Evolutionary conservation across 1,284 basidiomycete species (phyloP), one percentile per base, ranked within the genome.

Genomic region (Fomitopsis palustris): DNA sequence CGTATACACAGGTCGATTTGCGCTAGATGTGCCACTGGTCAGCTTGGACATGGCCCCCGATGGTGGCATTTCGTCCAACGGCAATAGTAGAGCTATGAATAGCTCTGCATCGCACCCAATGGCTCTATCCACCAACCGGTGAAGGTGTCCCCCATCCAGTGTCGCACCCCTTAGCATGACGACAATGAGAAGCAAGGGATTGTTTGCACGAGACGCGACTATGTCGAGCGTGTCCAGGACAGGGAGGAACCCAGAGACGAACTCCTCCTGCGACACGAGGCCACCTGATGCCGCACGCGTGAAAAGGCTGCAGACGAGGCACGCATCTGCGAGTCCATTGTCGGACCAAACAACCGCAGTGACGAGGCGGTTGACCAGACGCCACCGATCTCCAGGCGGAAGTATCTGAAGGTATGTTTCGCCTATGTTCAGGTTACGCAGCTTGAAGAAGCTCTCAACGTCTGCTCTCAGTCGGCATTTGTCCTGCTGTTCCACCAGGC

Each of bases 121-220:
- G 35, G 35, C 35, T 37, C 16, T 37, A 37, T 14, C 10, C 35
- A 37, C 35, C 35, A 37, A 14, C 35, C 12, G 12, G 35, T 14
- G 35, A 14, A 37, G 78, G 56, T 77, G 77, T 52, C 82, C 83
- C 60, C 85, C 83, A 64, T 78, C 77, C 31, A 73, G 75, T 17
- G 78, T 79, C 19, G 89, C 79, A 47, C 84, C 86, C 69, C 84
- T 86, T 60, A 94, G 74, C 75, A 94, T 84, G 58, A 80, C 78
- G 5, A 86, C 92, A 72, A 95, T 87, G 54, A 88, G 83, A 60
- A 82, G 76, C 77, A 90, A 90, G 0, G 93, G 94, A 69, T 90
- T 88, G 4, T 95, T 95, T 62, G 90, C 91, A 72, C 97, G 94
- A 67, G 95, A 88, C 19, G 87, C 84, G 59, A 93, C 84, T 69